Evolutionary conservation across 495 filamentous ascomycete genomes (phyloP).

Genomic region (Delitschia confertaspora): DNA sequence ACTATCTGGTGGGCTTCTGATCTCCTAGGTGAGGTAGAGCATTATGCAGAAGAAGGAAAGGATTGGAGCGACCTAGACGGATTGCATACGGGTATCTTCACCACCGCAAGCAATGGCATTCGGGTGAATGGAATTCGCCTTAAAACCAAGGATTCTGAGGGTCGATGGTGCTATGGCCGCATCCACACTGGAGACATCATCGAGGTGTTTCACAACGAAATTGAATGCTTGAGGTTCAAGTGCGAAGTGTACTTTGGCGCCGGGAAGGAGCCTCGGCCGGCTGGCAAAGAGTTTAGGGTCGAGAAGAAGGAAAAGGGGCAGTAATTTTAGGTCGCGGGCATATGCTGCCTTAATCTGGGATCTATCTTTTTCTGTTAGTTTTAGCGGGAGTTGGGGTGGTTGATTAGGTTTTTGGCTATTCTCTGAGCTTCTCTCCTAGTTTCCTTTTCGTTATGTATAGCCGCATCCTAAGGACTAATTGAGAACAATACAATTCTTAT

Average conservation of each 20-base stretch:
- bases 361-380: too few species aligned
- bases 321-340: too few species aligned
- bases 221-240: constrained; percentile 41
- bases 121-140: constrained; percentile 60
- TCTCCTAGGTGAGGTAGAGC: constrained; percentile 50
- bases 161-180: constrained; percentile 49
- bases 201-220: constrained; percentile 44
- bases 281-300: constrained; percentile 13
- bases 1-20: constrained; percentile 61
- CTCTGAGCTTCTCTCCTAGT: too few species aligned
- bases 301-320: too few species aligned
- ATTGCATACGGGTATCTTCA: constrained; percentile 58
- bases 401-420: too few species aligned
- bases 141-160: constrained; percentile 37
- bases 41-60: constrained; percentile 44
- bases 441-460: too few species aligned
- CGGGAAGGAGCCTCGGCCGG: constrained; percentile 24
- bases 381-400: too few species aligned
- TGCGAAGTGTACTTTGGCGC: constrained; percentile 37
- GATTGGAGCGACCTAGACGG: constrained; percentile 48
- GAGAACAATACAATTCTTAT: too few species aligned
- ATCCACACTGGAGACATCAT: constrained; percentile 67
- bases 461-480: too few species aligned
- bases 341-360: too few species aligned
- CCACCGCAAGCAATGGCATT: constrained; percentile 61